Evolutionary conservation across 805 yeast genomes (phyloP).

Genomic region (Nakazawaea populi): DNA sequence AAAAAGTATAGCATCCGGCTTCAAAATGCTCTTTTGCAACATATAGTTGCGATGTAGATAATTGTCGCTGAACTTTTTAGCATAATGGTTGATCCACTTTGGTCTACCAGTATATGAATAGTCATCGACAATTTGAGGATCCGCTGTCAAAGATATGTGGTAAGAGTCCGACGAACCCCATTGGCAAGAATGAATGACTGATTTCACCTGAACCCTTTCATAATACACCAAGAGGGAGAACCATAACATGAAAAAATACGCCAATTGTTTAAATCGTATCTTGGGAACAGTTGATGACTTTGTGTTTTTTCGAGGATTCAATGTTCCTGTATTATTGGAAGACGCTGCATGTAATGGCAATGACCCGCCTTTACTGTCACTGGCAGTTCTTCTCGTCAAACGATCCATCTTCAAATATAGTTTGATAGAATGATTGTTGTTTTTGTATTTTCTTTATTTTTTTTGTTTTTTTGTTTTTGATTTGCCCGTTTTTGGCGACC

Average conservation of each 20-base stretch:
- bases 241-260: conserved; percentile 28
- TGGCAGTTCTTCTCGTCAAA: conserved; percentile 3
- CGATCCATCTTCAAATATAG: not conserved
- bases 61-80: conserved; percentile 63
- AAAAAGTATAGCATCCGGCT: conserved; percentile 74
- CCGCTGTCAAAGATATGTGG: conserved; percentile 56
- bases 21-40: conserved; percentile 46
- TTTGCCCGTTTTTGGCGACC: not conserved
- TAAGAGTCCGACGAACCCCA: conserved; percentile 1
- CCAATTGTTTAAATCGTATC: conserved; percentile 6
- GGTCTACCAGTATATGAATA: conserved; percentile 79
- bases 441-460: not conserved
- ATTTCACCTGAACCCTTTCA: conserved; percentile 39
- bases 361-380: not conserved
- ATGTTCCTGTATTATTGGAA: not conserved
- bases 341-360: not conserved
- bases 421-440: too few relatives aligned
- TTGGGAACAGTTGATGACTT: not conserved
- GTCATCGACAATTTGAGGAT: conserved; percentile 89
- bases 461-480: not conserved
- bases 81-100: conserved; percentile 40
- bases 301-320: not conserved
- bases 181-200: conserved; percentile 33
- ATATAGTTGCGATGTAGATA: conserved; percentile 75
- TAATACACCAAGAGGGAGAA: conserved; percentile 32